These are phyloP conservation scores for Tripidium arundinaceum DNA, from an alignment of 202 grass and related monocot genomes.

Conservation along the genomic window DNA sequence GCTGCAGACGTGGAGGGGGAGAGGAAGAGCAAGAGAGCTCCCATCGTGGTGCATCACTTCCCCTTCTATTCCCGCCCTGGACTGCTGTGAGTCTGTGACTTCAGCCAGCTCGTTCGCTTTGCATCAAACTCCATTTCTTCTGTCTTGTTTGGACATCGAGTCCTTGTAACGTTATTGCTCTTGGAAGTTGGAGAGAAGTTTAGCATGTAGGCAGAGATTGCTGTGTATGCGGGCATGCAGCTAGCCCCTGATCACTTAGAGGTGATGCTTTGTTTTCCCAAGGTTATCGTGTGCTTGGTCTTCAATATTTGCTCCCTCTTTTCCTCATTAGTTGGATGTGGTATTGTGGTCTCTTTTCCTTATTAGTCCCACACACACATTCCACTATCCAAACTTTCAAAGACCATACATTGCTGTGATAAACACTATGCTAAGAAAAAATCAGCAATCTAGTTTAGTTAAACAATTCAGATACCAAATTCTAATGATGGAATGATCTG, in stretches of 20 bases:
- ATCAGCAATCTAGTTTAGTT: too few species aligned
- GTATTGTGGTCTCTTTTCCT: neutral
- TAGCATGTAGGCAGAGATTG: neutral
- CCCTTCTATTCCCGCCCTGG: slow-evolving; percentile 42
- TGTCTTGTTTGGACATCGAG: neutral
- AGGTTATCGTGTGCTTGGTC: neutral
- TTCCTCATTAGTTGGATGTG: neutral
- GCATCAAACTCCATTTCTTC: neutral
- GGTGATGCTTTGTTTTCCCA: slow-evolving; percentile 36
- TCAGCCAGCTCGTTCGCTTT: neutral
- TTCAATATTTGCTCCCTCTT: neutral
- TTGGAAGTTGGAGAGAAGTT: too few species aligned
- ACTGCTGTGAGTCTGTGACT: slow-evolving; percentile 20
- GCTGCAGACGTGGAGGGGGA: neutral
- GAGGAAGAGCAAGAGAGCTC: neutral
- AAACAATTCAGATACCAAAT: neutral
- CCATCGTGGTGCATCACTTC: slow-evolving; percentile 44
- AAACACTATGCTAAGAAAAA: neutral
- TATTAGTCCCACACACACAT: neutral
- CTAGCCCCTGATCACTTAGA: slow-evolving; percentile 68
- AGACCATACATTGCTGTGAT: neutral
- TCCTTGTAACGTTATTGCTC: too few species aligned
- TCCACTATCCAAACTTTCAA: neutral
- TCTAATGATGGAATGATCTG: neutral
- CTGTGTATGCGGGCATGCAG: neutral